Evolutionary conservation across 73 alveolate genomes (phyloP).

Genomic region (Tetrahymena borealis): DNA sequence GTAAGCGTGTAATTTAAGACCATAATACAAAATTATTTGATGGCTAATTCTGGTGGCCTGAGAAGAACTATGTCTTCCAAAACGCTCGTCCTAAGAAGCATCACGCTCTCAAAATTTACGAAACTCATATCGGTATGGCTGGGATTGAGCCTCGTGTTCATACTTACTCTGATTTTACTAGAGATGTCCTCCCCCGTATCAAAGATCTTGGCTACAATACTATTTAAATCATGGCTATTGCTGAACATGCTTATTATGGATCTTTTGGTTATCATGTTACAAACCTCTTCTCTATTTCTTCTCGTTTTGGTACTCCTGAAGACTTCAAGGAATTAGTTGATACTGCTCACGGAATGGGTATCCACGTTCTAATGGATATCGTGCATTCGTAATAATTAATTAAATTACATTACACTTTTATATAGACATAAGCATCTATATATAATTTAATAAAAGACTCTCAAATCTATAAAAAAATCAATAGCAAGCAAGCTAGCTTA

Average conservation of each 20-base stretch:
- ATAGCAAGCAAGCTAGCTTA: too few species aligned
- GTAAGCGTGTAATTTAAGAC: slow-evolving; percentile 60
- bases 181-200: slow-evolving; percentile 83
- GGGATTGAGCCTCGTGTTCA: slow-evolving; percentile 85
- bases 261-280: slow-evolving; percentile 97
- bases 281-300: slow-evolving; percentile 77
- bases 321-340: slow-evolving; percentile 91
- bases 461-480: too few species aligned
- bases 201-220: slow-evolving; percentile 90
- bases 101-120: slow-evolving; percentile 83
- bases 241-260: slow-evolving; percentile 96
- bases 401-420: too few species aligned
- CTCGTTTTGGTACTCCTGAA: slow-evolving; percentile 96
- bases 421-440: too few species aligned
- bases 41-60: slow-evolving; percentile 77
- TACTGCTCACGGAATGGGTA: slow-evolving; percentile 87
- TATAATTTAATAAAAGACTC: too few species aligned
- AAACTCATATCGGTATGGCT: slow-evolving; percentile 96
- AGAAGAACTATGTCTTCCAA: slow-evolving; percentile 57
- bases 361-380: slow-evolving; percentile 89
- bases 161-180: slow-evolving; percentile 87
- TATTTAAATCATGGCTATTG: slow-evolving; percentile 92
- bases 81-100: slow-evolving; percentile 72
- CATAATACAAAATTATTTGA: slow-evolving; percentile 54
- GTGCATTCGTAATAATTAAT: slow-evolving; percentile 56